Evolutionary conservation across 768 basidiomycete genomes (phyloP).

Genomic region (Boletus pseudo-olivaceus): DNA sequence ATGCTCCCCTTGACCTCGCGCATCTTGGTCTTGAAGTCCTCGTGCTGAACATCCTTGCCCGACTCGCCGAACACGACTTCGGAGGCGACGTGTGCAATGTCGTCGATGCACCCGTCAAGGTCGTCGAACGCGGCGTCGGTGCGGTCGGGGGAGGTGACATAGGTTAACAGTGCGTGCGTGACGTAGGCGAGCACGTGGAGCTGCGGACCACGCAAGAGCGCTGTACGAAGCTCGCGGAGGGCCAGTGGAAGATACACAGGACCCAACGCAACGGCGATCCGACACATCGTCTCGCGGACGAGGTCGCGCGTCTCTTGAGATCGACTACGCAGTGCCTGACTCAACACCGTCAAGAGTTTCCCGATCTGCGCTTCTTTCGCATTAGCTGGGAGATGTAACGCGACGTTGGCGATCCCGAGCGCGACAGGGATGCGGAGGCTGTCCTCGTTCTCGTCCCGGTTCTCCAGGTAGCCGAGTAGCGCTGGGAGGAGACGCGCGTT

Average conservation of each 20-base stretch:
- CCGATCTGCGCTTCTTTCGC: constrained; percentile 65
- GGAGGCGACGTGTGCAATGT: constrained; percentile 75
- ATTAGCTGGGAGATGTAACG: constrained; percentile 68
- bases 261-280: constrained; percentile 71
- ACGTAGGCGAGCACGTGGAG: constrained; percentile 88
- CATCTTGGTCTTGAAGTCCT: constrained; percentile 94
- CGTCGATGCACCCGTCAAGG: constrained; percentile 75
- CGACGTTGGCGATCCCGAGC: constrained; percentile 81
- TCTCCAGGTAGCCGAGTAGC: constrained; percentile 77
- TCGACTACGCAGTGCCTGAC: constrained; percentile 88
- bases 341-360: constrained; percentile 76
- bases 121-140: constrained; percentile 50
- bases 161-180: constrained; percentile 76
- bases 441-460: constrained; percentile 80
- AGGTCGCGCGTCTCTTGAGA: constrained; percentile 92
- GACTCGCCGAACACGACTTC: constrained; percentile 95
- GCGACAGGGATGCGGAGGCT: constrained; percentile 84
- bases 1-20: constrained; percentile 83
- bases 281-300: constrained; percentile 75
- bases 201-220: constrained; percentile 88
- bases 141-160: constrained; percentile 62
- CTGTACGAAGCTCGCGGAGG: constrained; percentile 77
- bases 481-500: constrained; percentile 72
- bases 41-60: constrained; percentile 79
- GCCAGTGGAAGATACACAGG: constrained; percentile 68